Evolutionary conservation across 306 rosid genomes (phyloP).

Genomic region (Trifolium subterraneum): DNA sequence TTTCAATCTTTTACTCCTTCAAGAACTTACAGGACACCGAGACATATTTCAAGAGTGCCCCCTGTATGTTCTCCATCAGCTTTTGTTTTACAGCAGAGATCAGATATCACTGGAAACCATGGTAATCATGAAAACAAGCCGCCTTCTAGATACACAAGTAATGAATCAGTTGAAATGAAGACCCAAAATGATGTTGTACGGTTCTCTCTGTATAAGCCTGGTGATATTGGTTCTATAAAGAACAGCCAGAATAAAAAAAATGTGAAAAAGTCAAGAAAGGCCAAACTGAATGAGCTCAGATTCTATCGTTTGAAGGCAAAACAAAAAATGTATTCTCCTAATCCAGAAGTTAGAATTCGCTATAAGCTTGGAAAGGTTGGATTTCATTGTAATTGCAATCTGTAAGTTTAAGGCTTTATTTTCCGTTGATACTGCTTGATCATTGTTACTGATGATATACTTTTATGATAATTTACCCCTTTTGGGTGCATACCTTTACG

Average conservation of each 20-base stretch:
- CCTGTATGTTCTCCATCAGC: constrained; percentile 23
- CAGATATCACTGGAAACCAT: constrained; percentile 27
- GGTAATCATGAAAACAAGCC: constrained; percentile 46
- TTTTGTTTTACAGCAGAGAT: constrained; percentile 37
- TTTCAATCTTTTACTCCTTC: constrained; percentile 35
- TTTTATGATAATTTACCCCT: constrained; percentile 5
- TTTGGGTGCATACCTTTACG: background rate
- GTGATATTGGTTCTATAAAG: constrained; percentile 23
- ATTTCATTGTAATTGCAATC: constrained; percentile 3
- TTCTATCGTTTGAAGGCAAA: constrained; percentile 84
- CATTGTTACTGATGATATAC: constrained; percentile 16
- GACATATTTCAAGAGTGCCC: constrained; percentile 36
- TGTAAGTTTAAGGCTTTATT: constrained; percentile 27
- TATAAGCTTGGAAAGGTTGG: constrained; percentile 86
- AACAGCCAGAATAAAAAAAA: constrained; percentile 45
- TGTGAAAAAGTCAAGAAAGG: background rate
- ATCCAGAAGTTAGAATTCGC: constrained; percentile 87
- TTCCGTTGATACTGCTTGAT: constrained; percentile 13
- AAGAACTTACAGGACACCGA: constrained; percentile 39
- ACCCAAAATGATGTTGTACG: constrained; percentile 56
- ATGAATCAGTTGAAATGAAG: constrained; percentile 61
- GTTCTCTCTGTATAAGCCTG: constrained; percentile 59
- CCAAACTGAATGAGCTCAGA: constrained; percentile 75
- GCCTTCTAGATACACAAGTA: constrained; percentile 56
- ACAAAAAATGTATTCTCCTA: constrained; percentile 86